Conservation (phyloP, 768 basidiomycete genomes). For the Scleroderma citrinum region DNA sequence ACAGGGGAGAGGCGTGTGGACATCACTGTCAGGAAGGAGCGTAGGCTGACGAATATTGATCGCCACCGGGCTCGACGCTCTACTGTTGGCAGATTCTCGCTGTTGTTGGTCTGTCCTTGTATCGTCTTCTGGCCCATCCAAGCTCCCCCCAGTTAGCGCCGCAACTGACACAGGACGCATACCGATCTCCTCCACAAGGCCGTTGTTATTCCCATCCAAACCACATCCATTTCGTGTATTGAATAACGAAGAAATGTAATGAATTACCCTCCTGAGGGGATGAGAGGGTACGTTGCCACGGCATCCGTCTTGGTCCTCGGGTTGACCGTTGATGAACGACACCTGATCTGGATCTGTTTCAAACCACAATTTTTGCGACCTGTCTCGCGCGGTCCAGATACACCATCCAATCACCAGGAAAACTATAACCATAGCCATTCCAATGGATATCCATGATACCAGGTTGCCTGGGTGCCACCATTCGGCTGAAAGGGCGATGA, state of each 20-base stretch:
- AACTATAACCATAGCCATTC: slow-evolving; percentile 22
- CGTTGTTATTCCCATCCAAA: too few species aligned
- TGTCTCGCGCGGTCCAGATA: slow-evolving; percentile 28
- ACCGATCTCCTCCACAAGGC: neutral
- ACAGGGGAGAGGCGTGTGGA: neutral
- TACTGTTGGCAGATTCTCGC: neutral
- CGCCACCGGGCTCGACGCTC: neutral
- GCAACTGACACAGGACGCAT: too few species aligned
- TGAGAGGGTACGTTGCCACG: too few species aligned
- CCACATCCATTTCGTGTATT: too few species aligned
- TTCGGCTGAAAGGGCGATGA: slow-evolving; percentile 19
- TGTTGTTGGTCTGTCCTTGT: neutral
- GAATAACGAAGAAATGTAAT: too few species aligned
- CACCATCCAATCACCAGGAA: slow-evolving; percentile 38
- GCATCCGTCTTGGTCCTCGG: too few species aligned
- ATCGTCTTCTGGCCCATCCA: neutral
- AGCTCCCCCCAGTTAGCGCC: too few species aligned
- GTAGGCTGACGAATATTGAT: neutral
- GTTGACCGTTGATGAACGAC: neutral
- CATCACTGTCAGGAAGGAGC: neutral
- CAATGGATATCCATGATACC: slow-evolving; percentile 22
- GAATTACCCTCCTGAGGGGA: too few species aligned
- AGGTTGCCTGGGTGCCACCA: slow-evolving; percentile 13
- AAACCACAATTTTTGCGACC: slow-evolving; percentile 20
- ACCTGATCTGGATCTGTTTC: slow-evolving; percentile 11